Evolutionary conservation across 2,329 filamentous ascomycete genomes (phyloP), one percentile per base, ranked within the genome.

Genomic region (Blastomyces parvus): DNA sequence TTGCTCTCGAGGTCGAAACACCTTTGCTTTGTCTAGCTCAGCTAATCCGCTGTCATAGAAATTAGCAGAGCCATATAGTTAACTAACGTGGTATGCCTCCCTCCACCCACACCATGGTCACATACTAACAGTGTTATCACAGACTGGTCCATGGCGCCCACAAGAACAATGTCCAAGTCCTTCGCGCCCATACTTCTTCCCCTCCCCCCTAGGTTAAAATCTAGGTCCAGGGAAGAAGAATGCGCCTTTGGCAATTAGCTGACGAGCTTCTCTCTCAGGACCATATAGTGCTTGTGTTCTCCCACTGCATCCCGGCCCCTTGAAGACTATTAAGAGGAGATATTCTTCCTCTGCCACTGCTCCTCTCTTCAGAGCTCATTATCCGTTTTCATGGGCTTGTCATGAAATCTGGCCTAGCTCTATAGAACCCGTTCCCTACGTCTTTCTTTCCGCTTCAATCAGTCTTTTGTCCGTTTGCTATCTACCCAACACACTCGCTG

Each of bases 401-500:
- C 36, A 57, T 57, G 36, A 40, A 57, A 57, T 57, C 33, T 57
- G 6, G 22, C 11, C 30, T 55, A 11, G 40, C 19, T 42, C 14
- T 19, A 17, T 25, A 27, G 36, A 36, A 57, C 36, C 33, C 17
- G 9, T 40, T 40, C 36, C 22, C 13, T 14, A 19, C 55, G 8
- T 17, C 55, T 57, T 57, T 57, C 55, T 22, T 38, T 57, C 55
- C n/a, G 13, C 9, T 13, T 36, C 13, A 36, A 33, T 56, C 30
- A 56, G 13, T 36, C 11, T 19, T 38, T 36, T 40, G 36, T 57
- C n/a, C 3, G 33, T 42, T 57, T 55, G 17, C 17, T 36, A 40
- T 57, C 40, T 27, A 42, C 55, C 55, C 55, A 40, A 36, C 55
- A 40, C 36, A 57, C 52, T 57, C 36, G 55, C 19, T 57, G 27